Percentiles rank a stretch among this genome's conserved stretches.
Evolutionary conservation across 2,329 filamentous ascomycete species (phyloP).

Genomic region (Coniochaeta sp.): DNA sequence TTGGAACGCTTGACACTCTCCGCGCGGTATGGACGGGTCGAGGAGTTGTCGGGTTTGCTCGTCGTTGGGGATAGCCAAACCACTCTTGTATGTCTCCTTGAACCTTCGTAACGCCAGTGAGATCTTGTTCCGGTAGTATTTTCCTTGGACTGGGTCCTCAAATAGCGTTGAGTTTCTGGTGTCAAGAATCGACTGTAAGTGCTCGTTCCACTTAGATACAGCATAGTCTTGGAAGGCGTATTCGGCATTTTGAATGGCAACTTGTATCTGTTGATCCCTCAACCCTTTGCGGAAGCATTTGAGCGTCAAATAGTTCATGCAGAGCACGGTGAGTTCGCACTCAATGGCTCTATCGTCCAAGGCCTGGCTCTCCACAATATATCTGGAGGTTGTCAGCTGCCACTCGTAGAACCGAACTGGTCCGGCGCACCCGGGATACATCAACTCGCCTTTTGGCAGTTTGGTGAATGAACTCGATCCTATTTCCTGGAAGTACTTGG

Average conservation of each 20-base stretch:
- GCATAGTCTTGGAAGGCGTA: slow-evolving; percentile 32
- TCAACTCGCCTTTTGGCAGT: slow-evolving; percentile 25
- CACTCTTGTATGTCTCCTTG: neutral
- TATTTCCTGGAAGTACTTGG: slow-evolving; percentile 19
- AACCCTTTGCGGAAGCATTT: slow-evolving; percentile 19
- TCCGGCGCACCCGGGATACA: neutral
- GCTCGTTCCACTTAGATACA: slow-evolving; percentile 23
- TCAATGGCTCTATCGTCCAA: slow-evolving; percentile 17
- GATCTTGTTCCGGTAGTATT: neutral
- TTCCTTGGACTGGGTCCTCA: neutral
- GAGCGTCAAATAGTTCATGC: slow-evolving; percentile 25
- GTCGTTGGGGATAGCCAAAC: neutral
- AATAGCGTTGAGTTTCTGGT: slow-evolving; percentile 6
- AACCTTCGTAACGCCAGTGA: slow-evolving; percentile 7
- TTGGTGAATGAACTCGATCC: slow-evolving; percentile 29
- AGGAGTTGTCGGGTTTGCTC: neutral
- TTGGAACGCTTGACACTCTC: slow-evolving; percentile 10
- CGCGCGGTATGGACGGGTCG: neutral
- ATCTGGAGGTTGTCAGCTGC: slow-evolving; percentile 4
- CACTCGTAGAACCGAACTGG: neutral
- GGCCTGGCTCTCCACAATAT: slow-evolving; percentile 16
- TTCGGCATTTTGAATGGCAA: slow-evolving; percentile 15
- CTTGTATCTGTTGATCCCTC: slow-evolving; percentile 5
- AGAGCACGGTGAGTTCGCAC: slow-evolving; percentile 22
- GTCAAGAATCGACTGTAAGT: slow-evolving; percentile 14